Base-by-base conservation (phyloP, 768 basidiomycete species). In the Psilocybe sp. region DNA sequence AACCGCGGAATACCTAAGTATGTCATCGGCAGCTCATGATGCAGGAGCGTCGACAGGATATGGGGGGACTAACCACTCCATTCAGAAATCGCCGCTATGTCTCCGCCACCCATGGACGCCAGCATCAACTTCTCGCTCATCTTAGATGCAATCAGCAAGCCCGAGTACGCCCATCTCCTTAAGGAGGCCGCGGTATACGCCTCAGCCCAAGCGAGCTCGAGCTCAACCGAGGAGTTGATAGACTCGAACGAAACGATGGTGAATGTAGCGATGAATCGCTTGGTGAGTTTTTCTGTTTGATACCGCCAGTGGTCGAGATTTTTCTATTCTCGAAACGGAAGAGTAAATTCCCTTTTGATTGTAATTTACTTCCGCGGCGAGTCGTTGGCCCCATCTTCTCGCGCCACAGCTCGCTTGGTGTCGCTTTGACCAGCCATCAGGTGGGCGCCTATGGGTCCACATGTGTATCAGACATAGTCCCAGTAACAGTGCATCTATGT, bases 101-200 rank as follows among this genome's bases (percentile, higher is more conserved):
- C 60, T 28, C 23, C 23, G 7, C 23, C 23, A 28, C 64, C 68
- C 18, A 53, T 55, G 8, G 69, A 72, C 47, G 69, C 71, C 11
- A 72, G 69, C 0, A 66, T 67, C 18, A 69, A 72, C 37, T 70
- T 69, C 5, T 71, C 70, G 2, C 60, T 71, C 2, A 63, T 70
- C 1, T 58, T 58, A 36, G 62, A 60, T 1, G 69, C 69, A 3
- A 60, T 69, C 1, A 62, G 59, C n/a, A 66, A 69, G 40, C 63
- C 64, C 1, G 60, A 67, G 47, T 72, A 72, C 34, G 55, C 61
- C 5, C 54, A 65, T 45, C 49, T 69, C n/a, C 34, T 64, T 1
- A 65, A 67, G 4, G 59, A 64, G 2, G 69, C 71, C 0, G 60
- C 68, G 1, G 32, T 45, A 11, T 66, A 68, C 50, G 63, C 63